These are phyloP conservation scores for Scutellaria barbata DNA, from an alignment of 257 asterid genomes.

Conservation along the genomic window DNA sequence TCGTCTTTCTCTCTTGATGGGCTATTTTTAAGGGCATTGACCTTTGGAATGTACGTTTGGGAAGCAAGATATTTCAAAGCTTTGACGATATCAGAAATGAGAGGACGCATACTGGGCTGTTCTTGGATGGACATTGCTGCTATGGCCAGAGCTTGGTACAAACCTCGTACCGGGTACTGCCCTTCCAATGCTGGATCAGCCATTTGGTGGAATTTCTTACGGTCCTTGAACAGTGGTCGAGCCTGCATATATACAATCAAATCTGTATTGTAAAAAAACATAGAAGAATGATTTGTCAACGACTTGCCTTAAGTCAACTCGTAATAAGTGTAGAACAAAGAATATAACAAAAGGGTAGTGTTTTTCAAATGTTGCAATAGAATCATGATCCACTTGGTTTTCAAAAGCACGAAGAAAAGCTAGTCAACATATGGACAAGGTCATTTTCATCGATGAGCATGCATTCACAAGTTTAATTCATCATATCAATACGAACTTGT, in stretches of 20 bases:
- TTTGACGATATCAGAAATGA: slow-evolving; percentile 53
- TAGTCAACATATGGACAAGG: not conserved
- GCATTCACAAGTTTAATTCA: not conserved
- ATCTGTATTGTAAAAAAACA: too few species aligned
- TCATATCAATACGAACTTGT: not conserved
- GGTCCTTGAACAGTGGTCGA: slow-evolving; percentile 65
- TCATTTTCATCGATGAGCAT: not conserved
- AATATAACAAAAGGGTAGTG: too few species aligned
- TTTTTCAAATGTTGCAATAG: too few species aligned
- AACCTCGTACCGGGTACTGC: slow-evolving; percentile 55
- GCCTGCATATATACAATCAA: too few species aligned
- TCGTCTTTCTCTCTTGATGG: slow-evolving; percentile 14
- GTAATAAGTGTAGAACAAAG: not conserved
- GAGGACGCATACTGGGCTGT: slow-evolving; percentile 58
- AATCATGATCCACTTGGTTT: too few species aligned
- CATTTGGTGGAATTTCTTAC: slow-evolving; percentile 61
- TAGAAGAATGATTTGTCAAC: not conserved
- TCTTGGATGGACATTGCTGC: slow-evolving; percentile 78
- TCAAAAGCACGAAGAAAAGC: too few species aligned
- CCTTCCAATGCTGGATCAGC: slow-evolving; percentile 71
- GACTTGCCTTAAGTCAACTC: not conserved
- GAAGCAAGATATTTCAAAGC: slow-evolving; percentile 67
- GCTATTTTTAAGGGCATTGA: slow-evolving; percentile 16
- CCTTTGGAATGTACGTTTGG: slow-evolving; percentile 49
- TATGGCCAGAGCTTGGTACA: slow-evolving; percentile 72